Evolutionary conservation across 345 rosid species (phyloP), one percentile per base, ranked within the genome.

Genomic region (Litchi chinensis): DNA sequence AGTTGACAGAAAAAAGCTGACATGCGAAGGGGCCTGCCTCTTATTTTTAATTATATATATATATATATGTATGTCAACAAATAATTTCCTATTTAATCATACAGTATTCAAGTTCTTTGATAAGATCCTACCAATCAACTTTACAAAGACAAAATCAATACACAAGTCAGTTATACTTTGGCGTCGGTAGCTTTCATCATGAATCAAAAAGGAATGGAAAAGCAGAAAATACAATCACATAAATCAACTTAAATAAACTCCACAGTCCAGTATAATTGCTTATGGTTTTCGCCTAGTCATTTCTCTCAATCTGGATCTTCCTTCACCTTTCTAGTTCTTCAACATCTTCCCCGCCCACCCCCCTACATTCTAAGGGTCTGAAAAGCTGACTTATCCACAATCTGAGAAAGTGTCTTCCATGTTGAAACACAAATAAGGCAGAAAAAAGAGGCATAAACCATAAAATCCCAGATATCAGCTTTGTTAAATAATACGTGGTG

Each of bases 91-190:
- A 68, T 69, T 69, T 37, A 15, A 76, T 76, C 75, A 79, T 79
- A 76, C 77, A 73, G 73, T 68, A 37, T 72, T 50, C 37, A 12
- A 48, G 64, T 64, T 70, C 54, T 56, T 12, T 72, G 75, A 68
- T 18, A 68, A 68, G 44, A 54, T 64, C 66, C 81, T 76, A 73
- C 59, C 28, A 40, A 79, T 70, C 79, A 77, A 66, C 81, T 83
- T 83, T 80, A 80, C 86, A 83, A 54, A 26, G 63, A 70, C 60
- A 11, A 80, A 75, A 80, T 57, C 62, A 80, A 65, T 77, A 80
- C 74, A 74, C 24, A 5, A 46, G 70, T 74, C 81, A 39, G 81
- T 71, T 43, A 54, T 28, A 54, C 73, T 63, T 22, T 65, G 32
- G 75, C 52, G 60, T 73, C 11, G 57, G 66, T 59, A 44, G 10